These are phyloP conservation scores for Mediolabrus comicus DNA, from an alignment of 108 stramenopile species.

Conservation along the genomic window DNA sequence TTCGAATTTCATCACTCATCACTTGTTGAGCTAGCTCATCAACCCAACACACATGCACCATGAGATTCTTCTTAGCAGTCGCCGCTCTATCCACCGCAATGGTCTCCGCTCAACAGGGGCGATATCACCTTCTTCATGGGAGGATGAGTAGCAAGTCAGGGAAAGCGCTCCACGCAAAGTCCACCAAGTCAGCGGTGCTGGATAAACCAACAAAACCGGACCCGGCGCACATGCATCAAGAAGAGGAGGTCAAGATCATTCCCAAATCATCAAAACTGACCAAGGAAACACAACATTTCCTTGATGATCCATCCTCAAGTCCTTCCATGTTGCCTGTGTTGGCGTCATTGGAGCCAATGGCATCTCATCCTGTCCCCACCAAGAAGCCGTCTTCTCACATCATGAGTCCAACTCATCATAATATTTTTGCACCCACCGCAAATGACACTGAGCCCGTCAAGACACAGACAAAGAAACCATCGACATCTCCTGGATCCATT, in stretches of 20 bases:
- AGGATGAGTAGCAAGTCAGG: neutral
- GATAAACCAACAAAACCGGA: neutral
- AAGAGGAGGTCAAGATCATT: too few relatives aligned
- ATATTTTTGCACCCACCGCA: neutral
- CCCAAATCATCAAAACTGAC: neutral
- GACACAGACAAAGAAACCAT: neutral
- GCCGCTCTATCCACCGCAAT: neutral
- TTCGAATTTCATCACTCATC: too few relatives aligned
- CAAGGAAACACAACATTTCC: neutral
- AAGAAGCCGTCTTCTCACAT: neutral
- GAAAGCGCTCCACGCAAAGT: neutral
- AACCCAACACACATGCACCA: too few relatives aligned
- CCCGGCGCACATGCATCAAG: neutral
- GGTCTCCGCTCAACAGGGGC: too few relatives aligned
- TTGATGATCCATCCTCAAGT: neutral
- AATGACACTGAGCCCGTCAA: neutral
- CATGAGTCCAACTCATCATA: neutral
- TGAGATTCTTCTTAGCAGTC: neutral
- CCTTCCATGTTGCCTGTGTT: neutral
- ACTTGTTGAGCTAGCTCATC: too few relatives aligned
- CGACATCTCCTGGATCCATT: neutral
- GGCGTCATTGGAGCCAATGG: neutral
- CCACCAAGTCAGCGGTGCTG: neutral
- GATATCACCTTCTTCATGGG: neutral
- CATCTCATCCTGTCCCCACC: neutral